phyloP scores from a whole-genome alignment of 2,329 filamentous ascomycete genomes.

The Fusarium sp. region DNA sequence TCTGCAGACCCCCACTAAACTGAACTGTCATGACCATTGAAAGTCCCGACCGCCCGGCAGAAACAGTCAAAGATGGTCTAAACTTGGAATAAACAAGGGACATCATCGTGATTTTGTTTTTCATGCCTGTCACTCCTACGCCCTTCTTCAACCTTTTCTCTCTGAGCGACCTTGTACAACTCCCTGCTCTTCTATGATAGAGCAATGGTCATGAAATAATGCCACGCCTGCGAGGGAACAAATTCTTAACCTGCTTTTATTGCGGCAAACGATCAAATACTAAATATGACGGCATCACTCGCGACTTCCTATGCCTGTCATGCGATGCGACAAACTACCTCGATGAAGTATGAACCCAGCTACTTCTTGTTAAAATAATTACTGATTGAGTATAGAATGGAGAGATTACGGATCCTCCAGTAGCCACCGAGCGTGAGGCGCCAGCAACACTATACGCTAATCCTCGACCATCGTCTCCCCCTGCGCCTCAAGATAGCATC shows the following conservation, averaged over 20 bases:
- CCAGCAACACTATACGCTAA: conserved; percentile 61
- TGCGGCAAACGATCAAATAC: conserved; percentile 76
- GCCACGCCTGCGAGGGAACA: conserved; percentile 56
- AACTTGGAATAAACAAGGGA: conserved; percentile 32
- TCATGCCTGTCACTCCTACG: conserved; percentile 25
- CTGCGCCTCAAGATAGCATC: conserved; percentile 49
- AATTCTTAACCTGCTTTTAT: conserved; percentile 79
- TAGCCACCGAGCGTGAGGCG: conserved; percentile 61
- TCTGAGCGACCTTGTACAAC: not conserved
- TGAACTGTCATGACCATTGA: conserved; percentile 18
- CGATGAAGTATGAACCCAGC: conserved; percentile 72
- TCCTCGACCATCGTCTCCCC: conserved; percentile 49
- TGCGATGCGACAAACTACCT: conserved; percentile 92
- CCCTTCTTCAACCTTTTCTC: not conserved
- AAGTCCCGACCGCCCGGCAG: conserved; percentile 51
- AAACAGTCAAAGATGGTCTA: conserved; percentile 44
- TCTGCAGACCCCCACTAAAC: conserved; percentile 1
- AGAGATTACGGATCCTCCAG: conserved; percentile 87
- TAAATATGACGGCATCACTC: conserved; percentile 66
- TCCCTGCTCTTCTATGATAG: not conserved
- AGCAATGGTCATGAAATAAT: conserved; percentile 49
- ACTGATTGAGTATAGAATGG: conserved; percentile 69
- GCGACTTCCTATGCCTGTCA: conserved; percentile 76
- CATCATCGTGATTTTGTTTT: conserved; percentile 21
- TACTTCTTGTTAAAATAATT: rapidly evolving